Base-by-base conservation (phyloP, 2,329 filamentous ascomycete genomes). In the Fusarium keratoplasticum region DNA sequence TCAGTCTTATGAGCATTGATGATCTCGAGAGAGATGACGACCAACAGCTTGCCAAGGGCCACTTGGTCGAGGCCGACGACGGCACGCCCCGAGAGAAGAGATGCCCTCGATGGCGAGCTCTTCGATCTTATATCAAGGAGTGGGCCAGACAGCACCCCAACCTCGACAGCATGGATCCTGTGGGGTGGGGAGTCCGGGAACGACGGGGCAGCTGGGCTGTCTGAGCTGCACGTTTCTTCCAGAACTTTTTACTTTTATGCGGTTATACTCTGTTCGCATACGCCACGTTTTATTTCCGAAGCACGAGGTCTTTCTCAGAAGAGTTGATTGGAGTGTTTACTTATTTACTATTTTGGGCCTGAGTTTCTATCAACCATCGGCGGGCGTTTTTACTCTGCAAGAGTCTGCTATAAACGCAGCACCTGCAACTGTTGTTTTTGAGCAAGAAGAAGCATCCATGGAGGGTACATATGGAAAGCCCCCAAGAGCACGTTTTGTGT, bases 121-220 rank as follows among this genome's bases (percentile, higher is more conserved):
- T 98, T 50, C 92, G 92, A 79, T 80, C 91, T 44, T 98, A 98
- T 81, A 93, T 98, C 42, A 88, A 88, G 40, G 95, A 98, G 81
- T 98, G 96, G 96, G 95, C 93, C 27, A 88, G 93, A 66, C 95
- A 98, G 82, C 94, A 97, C 80, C 94, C 95, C 6, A 88, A 90
- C 71, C 90, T 96, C 82, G 87, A 90, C 75, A 85, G 86, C 66
- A 86, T 90, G 72, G 87, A 87, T 63, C 86, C 89, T 4, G 83
- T 89, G 72, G 89, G 89, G 6, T 94, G 93, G 93, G 93, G 93
- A 14, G 89, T 93, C 57, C 85, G 87, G 64, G 91, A 90, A 69
- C 84, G 91, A 69, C 84, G 90, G 79, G 93, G 93, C 65, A 94
- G 92, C 77, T 95, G 93, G 93, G 93, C 92, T 47, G 88, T 93